Base-by-base conservation (phyloP, 2,329 filamentous ascomycete species). In the Penicillium fuscoglaucum region DNA sequence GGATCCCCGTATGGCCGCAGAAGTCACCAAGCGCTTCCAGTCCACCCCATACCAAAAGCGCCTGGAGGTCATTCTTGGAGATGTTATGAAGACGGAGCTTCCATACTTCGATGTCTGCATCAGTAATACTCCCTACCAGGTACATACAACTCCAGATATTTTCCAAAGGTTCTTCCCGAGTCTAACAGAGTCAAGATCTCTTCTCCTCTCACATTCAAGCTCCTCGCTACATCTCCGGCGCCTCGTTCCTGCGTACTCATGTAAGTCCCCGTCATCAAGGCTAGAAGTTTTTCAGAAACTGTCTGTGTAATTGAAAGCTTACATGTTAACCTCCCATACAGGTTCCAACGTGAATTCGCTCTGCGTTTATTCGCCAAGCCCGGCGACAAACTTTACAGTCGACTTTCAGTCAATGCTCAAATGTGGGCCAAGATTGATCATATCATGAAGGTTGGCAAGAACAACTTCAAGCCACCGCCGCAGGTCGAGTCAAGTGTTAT, bases 391-490 rank as follows among this genome's bases (percentile, higher is more conserved):
- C 85, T 98, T 9, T 98, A 97, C 80, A 92, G 88, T 65, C 85
- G 95, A n/a, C 82, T 98, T 28, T 90, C 86, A 1, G 93, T 96
- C 58, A 98, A 98, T 70, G 91, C 90, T 19, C 93, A 98, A 73
- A 96, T 98, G 83, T 97, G 90, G 86, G 86, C 88, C 9, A 87
- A 86, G 68, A 86, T 89, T 46, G 76, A 79, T 59, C 79, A 84
- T 66, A 87, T 96, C 66, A 91, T 96, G 88, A 96, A 96, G 79
- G 93, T 98, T 46, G 92, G 93, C 64, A 90, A 89, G 77, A 95
- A 96, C 77, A 98, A 98, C 79, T 99, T 98, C 83, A 91, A 91
- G 61, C 95, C 95, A 0, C 93, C 95, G 0, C 95, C 95, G 9
- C 86, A 91, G 70, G 95, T 99, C 58, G 95, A 99, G 76, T 91